Evolutionary conservation across 441 rosid species (phyloP).

Genomic region (Mallotus repandus): DNA sequence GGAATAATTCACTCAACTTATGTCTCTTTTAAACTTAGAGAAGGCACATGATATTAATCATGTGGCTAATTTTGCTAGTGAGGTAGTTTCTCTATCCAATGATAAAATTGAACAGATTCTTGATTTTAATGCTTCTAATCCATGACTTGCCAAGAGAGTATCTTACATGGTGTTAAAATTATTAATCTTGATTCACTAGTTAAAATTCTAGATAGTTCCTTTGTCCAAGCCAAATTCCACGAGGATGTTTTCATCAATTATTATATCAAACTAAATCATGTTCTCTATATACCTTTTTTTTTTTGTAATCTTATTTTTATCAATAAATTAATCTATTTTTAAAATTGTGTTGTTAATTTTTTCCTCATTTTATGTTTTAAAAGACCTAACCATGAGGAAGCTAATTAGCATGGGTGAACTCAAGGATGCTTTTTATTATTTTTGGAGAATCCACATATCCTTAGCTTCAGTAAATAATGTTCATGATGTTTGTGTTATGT

Average conservation of each 20-base stretch:
- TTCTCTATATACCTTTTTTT: not conserved
- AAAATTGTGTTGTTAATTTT: not conserved
- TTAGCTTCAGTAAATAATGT: no score
- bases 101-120: no score
- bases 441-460: not conserved
- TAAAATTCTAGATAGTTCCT: not conserved
- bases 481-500: not conserved
- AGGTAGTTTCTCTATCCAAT: no score
- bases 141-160: no score
- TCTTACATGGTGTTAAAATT: no score
- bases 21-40: no score
- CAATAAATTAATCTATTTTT: not conserved
- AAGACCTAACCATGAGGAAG: constrained; percentile 3
- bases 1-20: no score
- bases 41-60: no score
- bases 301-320: not conserved
- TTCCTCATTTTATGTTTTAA: constrained; percentile 5
- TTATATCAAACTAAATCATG: not conserved
- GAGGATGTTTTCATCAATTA: not conserved
- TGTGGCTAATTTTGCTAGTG: no score
- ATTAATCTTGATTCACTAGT: not conserved
- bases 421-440: not conserved
- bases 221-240: not conserved
- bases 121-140: no score
- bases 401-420: constrained; percentile 8